Evolutionary conservation across 345 rosid species (phyloP).

Genomic region (Hibiscus tridactylites): DNA sequence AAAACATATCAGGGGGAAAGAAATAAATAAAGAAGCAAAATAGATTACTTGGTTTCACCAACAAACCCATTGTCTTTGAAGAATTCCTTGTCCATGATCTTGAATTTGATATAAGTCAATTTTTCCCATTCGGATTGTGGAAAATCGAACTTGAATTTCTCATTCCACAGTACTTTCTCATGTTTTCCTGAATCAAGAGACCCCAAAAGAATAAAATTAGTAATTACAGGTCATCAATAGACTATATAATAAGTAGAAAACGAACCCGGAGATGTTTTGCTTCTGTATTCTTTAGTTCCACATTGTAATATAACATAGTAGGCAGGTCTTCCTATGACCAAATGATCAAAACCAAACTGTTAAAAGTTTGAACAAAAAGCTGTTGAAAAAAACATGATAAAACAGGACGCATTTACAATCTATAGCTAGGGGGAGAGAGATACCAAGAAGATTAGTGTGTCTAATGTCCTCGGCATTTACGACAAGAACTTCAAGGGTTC

Average conservation of each 20-base stretch:
- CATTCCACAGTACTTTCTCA: constrained; percentile 63
- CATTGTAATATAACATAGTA: constrained; percentile 56
- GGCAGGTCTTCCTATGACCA: constrained; percentile 45
- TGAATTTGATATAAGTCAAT: constrained; percentile 44
- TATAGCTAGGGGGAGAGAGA: not conserved
- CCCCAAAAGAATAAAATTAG: not conserved
- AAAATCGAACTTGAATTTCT: constrained; percentile 63
- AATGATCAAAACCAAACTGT: not conserved
- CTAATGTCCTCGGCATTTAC: constrained; percentile 73
- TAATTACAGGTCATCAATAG: not conserved
- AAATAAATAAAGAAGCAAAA: not conserved
- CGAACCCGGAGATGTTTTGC: constrained; percentile 66
- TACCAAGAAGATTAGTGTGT: constrained; percentile 64
- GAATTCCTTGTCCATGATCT: constrained; percentile 56
- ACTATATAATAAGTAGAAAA: constrained; percentile 5
- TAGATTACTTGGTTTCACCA: constrained; percentile 64
- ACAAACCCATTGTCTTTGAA: constrained; percentile 53
- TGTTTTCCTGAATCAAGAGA: constrained; percentile 34
- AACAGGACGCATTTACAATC: not conserved
- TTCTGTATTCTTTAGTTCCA: constrained; percentile 50
- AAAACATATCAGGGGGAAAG: not conserved
- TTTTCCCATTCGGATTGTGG: constrained; percentile 46
- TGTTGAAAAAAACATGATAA: not conserved
- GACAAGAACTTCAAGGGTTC: constrained; percentile 65
- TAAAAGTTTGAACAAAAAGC: not conserved